Conservation (phyloP, 306 rosid genomes). For the Cucurbita ficifolia region DNA sequence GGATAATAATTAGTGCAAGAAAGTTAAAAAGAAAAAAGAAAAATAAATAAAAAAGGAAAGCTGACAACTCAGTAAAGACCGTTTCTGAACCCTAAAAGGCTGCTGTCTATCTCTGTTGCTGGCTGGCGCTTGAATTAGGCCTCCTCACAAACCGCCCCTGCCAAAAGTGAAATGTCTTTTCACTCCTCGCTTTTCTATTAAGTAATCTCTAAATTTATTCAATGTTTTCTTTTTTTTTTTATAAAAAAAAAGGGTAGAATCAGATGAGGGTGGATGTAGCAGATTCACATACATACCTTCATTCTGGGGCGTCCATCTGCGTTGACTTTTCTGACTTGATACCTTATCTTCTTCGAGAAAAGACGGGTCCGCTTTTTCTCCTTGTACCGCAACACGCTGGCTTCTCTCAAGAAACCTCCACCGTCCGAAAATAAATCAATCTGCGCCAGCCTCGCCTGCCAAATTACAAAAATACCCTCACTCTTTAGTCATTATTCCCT, state of each 20-base stretch:
- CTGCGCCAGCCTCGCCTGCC: constrained; percentile 59
- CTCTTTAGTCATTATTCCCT: constrained; percentile 4
- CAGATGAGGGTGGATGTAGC: not conserved
- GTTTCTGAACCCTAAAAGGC: not conserved
- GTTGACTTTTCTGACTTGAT: constrained; percentile 73
- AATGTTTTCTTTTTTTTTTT: too few species aligned
- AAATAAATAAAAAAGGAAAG: not conserved
- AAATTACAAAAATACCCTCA: not conserved
- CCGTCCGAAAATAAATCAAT: constrained; percentile 49
- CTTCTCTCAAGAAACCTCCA: constrained; percentile 51
- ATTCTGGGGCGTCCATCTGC: constrained; percentile 86
- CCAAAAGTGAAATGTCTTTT: not conserved
- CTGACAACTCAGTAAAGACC: not conserved
- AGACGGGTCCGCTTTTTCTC: constrained; percentile 73
- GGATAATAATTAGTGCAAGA: not conserved
- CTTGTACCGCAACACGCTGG: constrained; percentile 60
- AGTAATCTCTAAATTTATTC: too few species aligned
- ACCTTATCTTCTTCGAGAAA: constrained; percentile 70
- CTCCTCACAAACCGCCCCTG: constrained; percentile 90
- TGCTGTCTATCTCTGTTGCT: constrained; percentile 9
- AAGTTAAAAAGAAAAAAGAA: not conserved
- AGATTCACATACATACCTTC: constrained; percentile 39
- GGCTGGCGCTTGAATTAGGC: constrained; percentile 34
- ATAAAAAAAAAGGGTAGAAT: not conserved
- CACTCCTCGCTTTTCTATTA: not conserved